These are phyloP conservation scores for Trametes pubescens DNA, from an alignment of 1,284 basidiomycete genomes.

Conservation along the genomic window DNA sequence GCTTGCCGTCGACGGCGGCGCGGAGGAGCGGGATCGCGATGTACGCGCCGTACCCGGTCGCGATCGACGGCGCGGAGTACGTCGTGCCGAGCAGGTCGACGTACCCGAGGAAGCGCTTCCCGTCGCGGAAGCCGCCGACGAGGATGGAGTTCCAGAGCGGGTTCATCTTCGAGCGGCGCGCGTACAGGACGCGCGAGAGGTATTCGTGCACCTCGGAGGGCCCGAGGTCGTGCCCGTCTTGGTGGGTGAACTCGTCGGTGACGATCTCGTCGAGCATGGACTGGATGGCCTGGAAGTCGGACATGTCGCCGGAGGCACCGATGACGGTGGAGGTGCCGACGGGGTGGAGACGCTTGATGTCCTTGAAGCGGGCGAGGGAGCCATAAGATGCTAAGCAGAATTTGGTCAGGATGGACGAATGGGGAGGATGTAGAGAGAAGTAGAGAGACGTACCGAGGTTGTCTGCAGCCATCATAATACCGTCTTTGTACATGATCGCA, in stretches of 20 bases:
- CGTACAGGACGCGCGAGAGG: constrained; percentile 92
- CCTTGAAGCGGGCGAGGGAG: constrained; percentile 96
- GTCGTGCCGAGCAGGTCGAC: constrained; percentile 98
- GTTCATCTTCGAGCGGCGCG: constrained; percentile 86
- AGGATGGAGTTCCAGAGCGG: constrained; percentile 97
- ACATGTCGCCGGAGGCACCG: constrained; percentile 96
- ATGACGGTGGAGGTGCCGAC: constrained; percentile 89
- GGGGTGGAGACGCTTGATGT: constrained; percentile 87
- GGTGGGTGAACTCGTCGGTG: constrained; percentile 81
- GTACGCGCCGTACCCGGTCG: constrained; percentile 96
- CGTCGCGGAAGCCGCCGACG: constrained; percentile 91
- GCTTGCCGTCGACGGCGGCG: constrained; percentile 87
- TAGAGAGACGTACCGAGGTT: constrained; percentile 75
- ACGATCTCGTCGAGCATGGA: constrained; percentile 76
- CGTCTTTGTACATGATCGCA: constrained; percentile 94
- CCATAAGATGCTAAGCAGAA: constrained; percentile 87
- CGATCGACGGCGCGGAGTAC: constrained; percentile 93
- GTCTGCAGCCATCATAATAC: constrained; percentile 99
- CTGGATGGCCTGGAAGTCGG: constrained; percentile 96
- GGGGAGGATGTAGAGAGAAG: constrained; percentile 10
- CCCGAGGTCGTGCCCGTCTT: constrained; percentile 87
- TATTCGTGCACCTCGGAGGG: constrained; percentile 95
- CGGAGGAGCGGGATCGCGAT: constrained; percentile 94
- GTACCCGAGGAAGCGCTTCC: constrained; percentile 89
- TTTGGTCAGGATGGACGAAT: background rate